Percentiles rank a stretch among this genome's conserved stretches.
These are phyloP conservation scores for Alternaria panax DNA, from an alignment of 2,329 filamentous ascomycete genomes.

Conservation along the genomic window DNA sequence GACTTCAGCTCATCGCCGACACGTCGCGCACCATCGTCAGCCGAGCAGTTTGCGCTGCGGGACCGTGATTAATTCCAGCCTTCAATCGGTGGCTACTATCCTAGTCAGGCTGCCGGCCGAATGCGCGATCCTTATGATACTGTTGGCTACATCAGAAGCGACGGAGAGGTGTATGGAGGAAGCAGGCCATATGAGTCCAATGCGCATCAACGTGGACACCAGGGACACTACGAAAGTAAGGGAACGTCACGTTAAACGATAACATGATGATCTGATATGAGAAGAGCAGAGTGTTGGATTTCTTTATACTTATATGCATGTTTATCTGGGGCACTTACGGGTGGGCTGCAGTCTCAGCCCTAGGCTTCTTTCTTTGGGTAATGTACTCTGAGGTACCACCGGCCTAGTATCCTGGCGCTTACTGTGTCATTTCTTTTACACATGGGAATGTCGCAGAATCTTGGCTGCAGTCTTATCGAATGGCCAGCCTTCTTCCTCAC, in stretches of 20 bases:
- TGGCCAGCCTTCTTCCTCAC: too few relatives aligned
- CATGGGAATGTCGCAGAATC: neutral
- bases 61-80: neutral
- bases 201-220: neutral
- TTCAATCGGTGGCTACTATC: neutral
- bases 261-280: neutral
- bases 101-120: neutral
- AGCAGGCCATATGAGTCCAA: neutral
- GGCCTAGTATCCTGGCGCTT: neutral
- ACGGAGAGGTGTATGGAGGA: slow-evolving; percentile 4
- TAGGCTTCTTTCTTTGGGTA: neutral
- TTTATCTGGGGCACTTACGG: neutral
- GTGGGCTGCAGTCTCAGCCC: neutral
- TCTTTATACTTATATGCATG: neutral
- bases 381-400: neutral
- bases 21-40: neutral
- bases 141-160: neutral
- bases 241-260: neutral
- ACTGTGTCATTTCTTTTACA: neutral
- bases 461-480: neutral
- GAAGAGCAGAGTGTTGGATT: neutral
- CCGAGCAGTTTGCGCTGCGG: neutral
- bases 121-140: slow-evolving; percentile 6
- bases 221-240: neutral
- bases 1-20: neutral